Conservation (phyloP, 2,329 filamentous ascomycete genomes). For the Aspergillus niger region DNA sequence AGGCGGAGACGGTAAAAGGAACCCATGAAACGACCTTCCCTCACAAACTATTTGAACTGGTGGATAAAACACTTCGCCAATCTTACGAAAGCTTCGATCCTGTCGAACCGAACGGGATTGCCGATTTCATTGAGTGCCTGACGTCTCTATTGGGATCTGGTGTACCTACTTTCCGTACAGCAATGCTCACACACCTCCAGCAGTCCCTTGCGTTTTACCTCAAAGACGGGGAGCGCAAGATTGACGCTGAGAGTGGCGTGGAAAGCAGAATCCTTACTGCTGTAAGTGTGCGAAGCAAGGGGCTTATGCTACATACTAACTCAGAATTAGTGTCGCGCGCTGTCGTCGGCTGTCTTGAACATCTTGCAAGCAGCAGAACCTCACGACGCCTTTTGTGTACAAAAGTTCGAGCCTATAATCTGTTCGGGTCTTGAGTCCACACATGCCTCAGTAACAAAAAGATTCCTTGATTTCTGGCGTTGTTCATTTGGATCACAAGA, state of each 20-base stretch:
- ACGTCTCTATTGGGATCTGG: slow-evolving; percentile 56
- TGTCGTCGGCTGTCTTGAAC: slow-evolving; percentile 35
- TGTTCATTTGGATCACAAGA: slow-evolving; percentile 63
- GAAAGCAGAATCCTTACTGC: slow-evolving; percentile 37
- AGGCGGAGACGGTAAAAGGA: slow-evolving; percentile 2
- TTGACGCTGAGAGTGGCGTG: slow-evolving; percentile 30
- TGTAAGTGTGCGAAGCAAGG: slow-evolving; percentile 32
- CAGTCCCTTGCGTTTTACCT: slow-evolving; percentile 37
- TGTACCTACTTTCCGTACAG: slow-evolving; percentile 54
- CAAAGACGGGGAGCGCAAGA: slow-evolving; percentile 31
- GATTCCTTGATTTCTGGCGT: slow-evolving; percentile 68
- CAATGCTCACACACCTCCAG: slow-evolving; percentile 63
- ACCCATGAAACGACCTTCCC: slow-evolving; percentile 22
- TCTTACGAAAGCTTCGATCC: slow-evolving; percentile 55
- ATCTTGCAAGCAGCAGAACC: slow-evolving; percentile 32
- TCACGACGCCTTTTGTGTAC: slow-evolving; percentile 43
- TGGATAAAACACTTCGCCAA: slow-evolving; percentile 54
- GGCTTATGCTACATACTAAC: slow-evolving; percentile 23
- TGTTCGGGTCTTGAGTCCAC: slow-evolving; percentile 56
- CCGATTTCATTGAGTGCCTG: slow-evolving; percentile 57
- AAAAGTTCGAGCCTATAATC: slow-evolving; percentile 55
- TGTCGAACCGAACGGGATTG: slow-evolving; percentile 43
- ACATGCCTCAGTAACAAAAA: slow-evolving; percentile 53
- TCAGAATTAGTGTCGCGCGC: slow-evolving; percentile 32
- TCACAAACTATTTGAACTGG: slow-evolving; percentile 64